Conservation (phyloP, 345 rosid genomes). For the Camelina neglecta region DNA sequence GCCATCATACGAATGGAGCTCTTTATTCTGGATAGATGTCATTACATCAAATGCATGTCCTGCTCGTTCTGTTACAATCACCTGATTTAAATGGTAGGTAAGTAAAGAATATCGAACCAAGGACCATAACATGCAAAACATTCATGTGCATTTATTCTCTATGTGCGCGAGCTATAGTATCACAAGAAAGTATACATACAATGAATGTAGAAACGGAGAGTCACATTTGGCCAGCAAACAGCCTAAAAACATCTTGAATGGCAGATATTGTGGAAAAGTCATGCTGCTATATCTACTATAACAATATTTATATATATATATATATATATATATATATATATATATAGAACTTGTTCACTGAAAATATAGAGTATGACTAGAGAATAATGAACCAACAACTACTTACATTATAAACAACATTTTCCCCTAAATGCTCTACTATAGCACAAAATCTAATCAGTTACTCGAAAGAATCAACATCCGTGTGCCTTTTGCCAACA, state of each 20-base stretch:
- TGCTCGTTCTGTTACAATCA: slow-evolving; percentile 78
- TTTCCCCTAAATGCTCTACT: background rate
- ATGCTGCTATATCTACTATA: slow-evolving; percentile 1
- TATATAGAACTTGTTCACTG: background rate
- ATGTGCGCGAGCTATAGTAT: background rate
- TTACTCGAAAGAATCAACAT: background rate
- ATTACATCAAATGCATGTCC: slow-evolving; percentile 88
- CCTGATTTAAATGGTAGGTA: slow-evolving; percentile 54
- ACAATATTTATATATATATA: background rate
- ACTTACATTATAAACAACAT: background rate
- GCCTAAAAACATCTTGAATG: background rate
- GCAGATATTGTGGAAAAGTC: background rate
- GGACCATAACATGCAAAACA: background rate
- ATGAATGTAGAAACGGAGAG: background rate
- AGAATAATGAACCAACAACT: background rate
- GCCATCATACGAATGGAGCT: slow-evolving; percentile 78
- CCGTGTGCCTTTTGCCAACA: background rate
- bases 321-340: background rate
- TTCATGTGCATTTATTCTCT: background rate
- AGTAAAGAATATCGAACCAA: slow-evolving; percentile 25
- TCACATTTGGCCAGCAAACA: background rate
- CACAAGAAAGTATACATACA: background rate
- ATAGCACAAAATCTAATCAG: background rate
- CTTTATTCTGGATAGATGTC: slow-evolving; percentile 60
- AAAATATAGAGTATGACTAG: background rate